phyloP scores from a whole-genome alignment of 345 rosid genomes.

The Stellera chamaejasme region DNA sequence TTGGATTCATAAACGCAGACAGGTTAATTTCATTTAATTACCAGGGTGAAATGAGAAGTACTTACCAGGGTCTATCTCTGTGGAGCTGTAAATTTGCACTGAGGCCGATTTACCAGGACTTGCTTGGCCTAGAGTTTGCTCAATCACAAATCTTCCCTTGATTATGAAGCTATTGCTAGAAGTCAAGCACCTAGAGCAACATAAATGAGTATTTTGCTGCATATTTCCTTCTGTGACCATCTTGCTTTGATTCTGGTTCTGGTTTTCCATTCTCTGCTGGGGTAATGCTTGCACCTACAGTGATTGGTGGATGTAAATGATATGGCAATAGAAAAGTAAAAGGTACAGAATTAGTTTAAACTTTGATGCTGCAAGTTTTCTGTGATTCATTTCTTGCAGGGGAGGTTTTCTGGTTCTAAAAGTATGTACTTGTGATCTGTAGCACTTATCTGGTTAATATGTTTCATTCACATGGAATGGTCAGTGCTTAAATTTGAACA shows the following conservation, averaged over 20 bases:
- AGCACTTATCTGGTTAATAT: too few relatives aligned
- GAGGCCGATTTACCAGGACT: slow-evolving; percentile 45
- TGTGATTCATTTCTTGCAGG: slow-evolving; percentile 35
- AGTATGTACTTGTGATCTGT: too few relatives aligned
- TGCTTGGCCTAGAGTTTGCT: slow-evolving; percentile 27
- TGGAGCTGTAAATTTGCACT: slow-evolving; percentile 34
- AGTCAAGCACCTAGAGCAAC: too few relatives aligned
- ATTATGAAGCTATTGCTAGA: slow-evolving; percentile 7
- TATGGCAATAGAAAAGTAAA: too few relatives aligned
- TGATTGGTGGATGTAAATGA: neutral
- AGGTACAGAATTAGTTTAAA: too few relatives aligned
- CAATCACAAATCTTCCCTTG: slow-evolving; percentile 29
- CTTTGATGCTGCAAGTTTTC: slow-evolving; percentile 3
- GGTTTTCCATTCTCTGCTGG: neutral
- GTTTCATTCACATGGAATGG: too few relatives aligned
- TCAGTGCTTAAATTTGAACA: too few relatives aligned
- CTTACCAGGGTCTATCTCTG: slow-evolving; percentile 41
- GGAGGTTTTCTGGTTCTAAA: slow-evolving; percentile 16
- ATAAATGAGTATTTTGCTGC: slow-evolving; percentile 3
- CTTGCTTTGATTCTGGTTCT: neutral
- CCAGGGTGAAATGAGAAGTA: neutral
- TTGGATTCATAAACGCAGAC: neutral
- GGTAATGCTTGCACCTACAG: neutral
- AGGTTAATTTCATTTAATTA: neutral
- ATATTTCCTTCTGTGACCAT: slow-evolving; percentile 1